Base-by-base conservation (phyloP, 2,329 filamentous ascomycete genomes). In the Paecilomyces dactylethromorphus region DNA sequence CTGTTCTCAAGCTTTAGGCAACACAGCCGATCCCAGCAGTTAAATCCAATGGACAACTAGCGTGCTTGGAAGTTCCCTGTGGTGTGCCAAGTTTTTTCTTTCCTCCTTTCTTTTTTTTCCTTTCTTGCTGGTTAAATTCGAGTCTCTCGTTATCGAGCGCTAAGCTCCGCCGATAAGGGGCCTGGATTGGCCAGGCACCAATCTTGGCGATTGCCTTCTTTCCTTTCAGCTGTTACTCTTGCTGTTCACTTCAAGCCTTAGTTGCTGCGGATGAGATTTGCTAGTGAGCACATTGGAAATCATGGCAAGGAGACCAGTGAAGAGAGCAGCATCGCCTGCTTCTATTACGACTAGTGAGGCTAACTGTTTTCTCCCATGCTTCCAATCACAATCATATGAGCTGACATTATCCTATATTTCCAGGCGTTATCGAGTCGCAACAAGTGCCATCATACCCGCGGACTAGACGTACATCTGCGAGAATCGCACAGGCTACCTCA, bases 401-500 rank as follows among this genome's bases (percentile, higher is more conserved):
- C 39, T 45, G 39, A 45, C 39, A 18, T 8, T 18, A 18, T 45
- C 39, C 18, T 45, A 18, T 8, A 18, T 45, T 18, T 18, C 5
- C 39, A 57, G 58, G 18, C 22, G 15, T 22, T 54, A 7, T 50
- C 26, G 45, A 31, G 15, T 52, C 26, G 24, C 39, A 39, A 10
- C 4, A 29, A 45, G 33, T 24, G 15, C 26, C 49, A 35, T 33
- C 49, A 7, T 6, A 15, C n/a, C 55, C 55, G 15, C 31, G 58
- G 2, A 58, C 64, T 13, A 63, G 66, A 59, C 68, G 68, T 39
- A 68, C 62, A 50, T 69, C 68, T 29, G 51, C 59, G 45, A 64
- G 68, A 62, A 55, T 69, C 21, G 62, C 66, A 26, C 61, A 58
- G 54, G 59, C 60, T 18, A 57, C 59, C 3, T 60, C 58, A 24